Evolutionary conservation across 306 rosid species (phyloP).

Genomic region (Cucurbita moschata): DNA sequence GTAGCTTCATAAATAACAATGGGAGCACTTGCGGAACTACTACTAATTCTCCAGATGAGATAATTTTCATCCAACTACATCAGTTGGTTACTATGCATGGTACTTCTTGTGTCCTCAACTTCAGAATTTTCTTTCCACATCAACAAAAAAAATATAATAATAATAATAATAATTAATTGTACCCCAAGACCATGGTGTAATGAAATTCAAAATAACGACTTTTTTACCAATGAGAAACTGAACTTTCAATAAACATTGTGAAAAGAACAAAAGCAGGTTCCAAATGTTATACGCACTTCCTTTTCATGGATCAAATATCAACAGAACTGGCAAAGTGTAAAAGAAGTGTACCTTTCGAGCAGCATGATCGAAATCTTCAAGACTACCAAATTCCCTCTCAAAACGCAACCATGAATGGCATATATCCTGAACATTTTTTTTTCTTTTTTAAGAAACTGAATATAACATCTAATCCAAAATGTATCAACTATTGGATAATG

Average conservation of each 20-base stretch:
- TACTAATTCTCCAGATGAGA: not conserved
- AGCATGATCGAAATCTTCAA: constrained; percentile 76
- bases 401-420: constrained; percentile 82
- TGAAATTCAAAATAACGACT: not conserved
- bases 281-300: not conserved
- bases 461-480: constrained; percentile 58
- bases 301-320: not conserved
- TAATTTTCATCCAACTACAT: not conserved
- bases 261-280: not conserved
- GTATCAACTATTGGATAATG: constrained; percentile 8
- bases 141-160: not conserved
- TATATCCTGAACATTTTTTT: constrained; percentile 85
- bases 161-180: not conserved
- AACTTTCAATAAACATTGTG: not conserved
- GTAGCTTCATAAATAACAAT: not conserved
- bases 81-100: not conserved
- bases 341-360: constrained; percentile 46
- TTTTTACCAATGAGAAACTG: not conserved
- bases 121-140: not conserved
- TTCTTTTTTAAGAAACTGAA: constrained; percentile 34
- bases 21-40: not conserved
- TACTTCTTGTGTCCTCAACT: not conserved
- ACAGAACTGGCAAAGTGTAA: not conserved
- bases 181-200: not conserved
- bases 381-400: constrained; percentile 74